Evolutionary conservation across 2,329 filamentous ascomycete species (phyloP), one percentile per base, ranked within the genome.

Genomic region (Verticillium albo-atrum): DNA sequence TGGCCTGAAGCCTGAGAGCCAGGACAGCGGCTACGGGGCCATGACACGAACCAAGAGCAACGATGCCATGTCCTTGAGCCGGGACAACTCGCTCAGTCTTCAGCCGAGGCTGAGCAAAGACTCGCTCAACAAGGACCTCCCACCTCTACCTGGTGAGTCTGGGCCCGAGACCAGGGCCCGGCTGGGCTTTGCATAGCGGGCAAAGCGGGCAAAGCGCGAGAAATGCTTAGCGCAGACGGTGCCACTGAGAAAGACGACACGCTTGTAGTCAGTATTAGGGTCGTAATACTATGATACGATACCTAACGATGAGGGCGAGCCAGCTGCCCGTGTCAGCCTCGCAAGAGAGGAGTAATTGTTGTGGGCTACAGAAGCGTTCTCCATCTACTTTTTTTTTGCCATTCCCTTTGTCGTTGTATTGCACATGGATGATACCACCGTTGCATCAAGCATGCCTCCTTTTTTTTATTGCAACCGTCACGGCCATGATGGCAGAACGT

Each of bases 51-150:
- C 68, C 54, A 70, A 69, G 30, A 71, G 70, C 26, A 51, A 51
- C 27, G 42, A 34, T 5, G 23, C 37, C 42, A 50, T 9, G 20
- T 50, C 42, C 10, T 50, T 50, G n/a, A 50, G 10, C 42, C 42
- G 6, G 4, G 68, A 70, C 52, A 63, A 64, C 54, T 73, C 71
- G 20, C 56, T 72, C 4, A 72, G 66, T 76, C 50, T 7, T 20
- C 71, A 72, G 37, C 63, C 70, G 30, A 74, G 72, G 61, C 66
- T 84, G 60, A 83, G 82, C 70, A 79, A 79, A 54, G 81, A 84
- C 47, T 86, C 84, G 63, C 72, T 87, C 51, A 82, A 87, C 64
- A 88, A 88, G 72, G 78, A 79, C 12, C 70, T 88, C 54, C 85
- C 85, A 6, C 82, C 84, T 3, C 70, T 88, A 52, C 85, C 85